Evolutionary conservation across 768 basidiomycete species (phyloP), one percentile per base, ranked within the genome.

Genomic region (Stropharia rugosoannulata): DNA sequence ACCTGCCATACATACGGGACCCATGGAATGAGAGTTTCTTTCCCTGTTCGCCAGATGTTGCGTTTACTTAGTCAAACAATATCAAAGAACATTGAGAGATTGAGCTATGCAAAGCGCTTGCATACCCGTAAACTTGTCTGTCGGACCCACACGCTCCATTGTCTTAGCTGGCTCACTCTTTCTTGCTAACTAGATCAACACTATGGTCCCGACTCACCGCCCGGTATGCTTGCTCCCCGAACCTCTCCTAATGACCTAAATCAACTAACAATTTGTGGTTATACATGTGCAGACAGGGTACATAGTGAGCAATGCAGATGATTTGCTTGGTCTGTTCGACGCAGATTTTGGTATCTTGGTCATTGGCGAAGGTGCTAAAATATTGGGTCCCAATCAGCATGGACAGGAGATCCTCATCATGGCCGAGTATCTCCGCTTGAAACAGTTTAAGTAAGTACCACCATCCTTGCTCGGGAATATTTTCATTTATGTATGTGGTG

Each of bases 11-110:
- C 85, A 0, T 94, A 92, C 60, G 90, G 91, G 1, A 58, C 75
- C 10, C 77, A 80, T 58, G 90, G 91, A n/a, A 90, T 90, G 84
- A 82, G 92, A 9, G 89, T 93, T 5, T 90, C 90, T 1, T 92
- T 93, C 71, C 88, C 89, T 3, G 85, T 92, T 5, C 81, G 90
- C 19, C 90, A 92, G 66, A 90, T 93, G 80, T 79, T 93, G 46
- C 81, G 88, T 16, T 80, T 93, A 8, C 74, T 93, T 45, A 87
- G 86, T 62, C 89, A 92, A 66, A 83, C 88, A 2, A 87, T 93
- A 57, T 89, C 87, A 32, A 78, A 85, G 48, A 90, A 91, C 63
- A 83, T 93, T 49, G 91, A 93, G 66, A 76, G 90, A 10, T 67
- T 93, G 59, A 86, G 84, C 65, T 92, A 90, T 67, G 87, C 90